Evolutionary conservation across 495 filamentous ascomycete genomes (phyloP).

Genomic region (Penicillium crystallinum): DNA sequence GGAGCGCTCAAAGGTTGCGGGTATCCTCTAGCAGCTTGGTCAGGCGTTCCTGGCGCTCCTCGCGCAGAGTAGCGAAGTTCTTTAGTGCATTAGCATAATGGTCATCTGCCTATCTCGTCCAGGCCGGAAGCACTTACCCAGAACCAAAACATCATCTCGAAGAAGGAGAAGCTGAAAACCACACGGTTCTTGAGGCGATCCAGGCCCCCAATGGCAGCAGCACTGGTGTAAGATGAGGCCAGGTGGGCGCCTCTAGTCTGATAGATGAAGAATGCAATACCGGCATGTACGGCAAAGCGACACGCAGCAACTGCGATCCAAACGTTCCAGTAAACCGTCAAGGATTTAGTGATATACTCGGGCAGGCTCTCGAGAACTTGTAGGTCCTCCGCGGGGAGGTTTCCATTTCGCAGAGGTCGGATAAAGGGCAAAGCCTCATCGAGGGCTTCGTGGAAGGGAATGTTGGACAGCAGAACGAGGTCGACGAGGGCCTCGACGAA

Average conservation of each 20-base stretch:
- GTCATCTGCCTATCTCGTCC: background rate
- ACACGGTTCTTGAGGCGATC: slow-evolving; percentile 71
- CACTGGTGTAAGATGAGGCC: slow-evolving; percentile 27
- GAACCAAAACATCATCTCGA: slow-evolving; percentile 84
- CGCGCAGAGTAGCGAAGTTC: slow-evolving; percentile 39
- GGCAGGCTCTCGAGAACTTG: slow-evolving; percentile 36
- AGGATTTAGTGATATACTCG: slow-evolving; percentile 25
- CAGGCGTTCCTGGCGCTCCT: slow-evolving; percentile 40
- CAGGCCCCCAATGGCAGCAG: slow-evolving; percentile 24
- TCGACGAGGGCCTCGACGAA: slow-evolving; percentile 64
- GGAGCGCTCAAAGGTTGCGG: slow-evolving; percentile 14
- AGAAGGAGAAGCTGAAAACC: slow-evolving; percentile 76
- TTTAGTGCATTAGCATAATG: slow-evolving; percentile 48
- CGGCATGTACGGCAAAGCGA: slow-evolving; percentile 61
- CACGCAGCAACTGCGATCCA: slow-evolving; percentile 69
- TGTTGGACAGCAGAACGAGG: slow-evolving; percentile 59
- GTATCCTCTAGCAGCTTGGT: slow-evolving; percentile 33
- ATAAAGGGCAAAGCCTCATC: slow-evolving; percentile 30
- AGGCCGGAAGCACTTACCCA: slow-evolving; percentile 53
- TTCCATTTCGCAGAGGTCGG: slow-evolving; percentile 22
- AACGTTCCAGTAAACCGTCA: slow-evolving; percentile 58
- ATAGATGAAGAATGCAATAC: slow-evolving; percentile 65
- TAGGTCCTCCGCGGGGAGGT: slow-evolving; percentile 26
- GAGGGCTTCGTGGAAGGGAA: slow-evolving; percentile 40
- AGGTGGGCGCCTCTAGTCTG: slow-evolving; percentile 43